Evolutionary conservation across 2,329 filamentous ascomycete species (phyloP), one percentile per base, ranked within the genome.

Genomic region (Gnomoniopsis smithogilvyi): DNA sequence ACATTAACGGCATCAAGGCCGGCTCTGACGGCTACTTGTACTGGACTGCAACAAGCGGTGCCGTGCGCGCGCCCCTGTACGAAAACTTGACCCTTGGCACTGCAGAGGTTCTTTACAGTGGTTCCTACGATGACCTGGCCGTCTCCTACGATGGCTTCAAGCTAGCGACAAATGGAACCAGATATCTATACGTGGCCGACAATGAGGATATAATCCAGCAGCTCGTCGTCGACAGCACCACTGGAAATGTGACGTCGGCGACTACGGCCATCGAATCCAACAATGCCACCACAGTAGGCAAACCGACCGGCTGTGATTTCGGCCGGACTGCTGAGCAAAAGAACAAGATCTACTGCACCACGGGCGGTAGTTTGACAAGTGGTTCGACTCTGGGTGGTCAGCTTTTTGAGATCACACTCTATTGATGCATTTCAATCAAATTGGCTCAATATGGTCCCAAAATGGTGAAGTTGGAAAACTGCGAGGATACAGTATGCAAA

Each of bases 371-470:
- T 26, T 19, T 53, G 14, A 17, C 6, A 3, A 24, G 34, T 53
- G 51, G 51, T 8, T 53, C 51, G 36, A 41, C 7, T 34, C 6
- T 53, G 7, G 51, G 51, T 19, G 51, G 51, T 33, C 51, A 46
- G 24, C 41, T 54, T n/a, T 54, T 54, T 24, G 51, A 54, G 38
- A n/a, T 54, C 22, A 54, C 38, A 17, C n/a, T 54, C 51, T 54
- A 54, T 93, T 21, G 90, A 93, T 41, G 4, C 26, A 8, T 30
- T 30, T 30, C 26, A 30, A 30, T 30, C 8, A 30, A 30, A 8
- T n/a, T n/a, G n/a, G n/a, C n/a, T n/a, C n/a, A n/a, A n/a, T n/a
- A n/a, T n/a, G n/a, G n/a, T n/a, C n/a, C n/a, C n/a, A n/a, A n/a
- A n/a, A n/a, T n/a, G n/a, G n/a, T n/a, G n/a, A n/a, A n/a, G n/a